phyloP scores from a whole-genome alignment of 1,139 yeast genomes.

The Candida gigantensis region DNA sequence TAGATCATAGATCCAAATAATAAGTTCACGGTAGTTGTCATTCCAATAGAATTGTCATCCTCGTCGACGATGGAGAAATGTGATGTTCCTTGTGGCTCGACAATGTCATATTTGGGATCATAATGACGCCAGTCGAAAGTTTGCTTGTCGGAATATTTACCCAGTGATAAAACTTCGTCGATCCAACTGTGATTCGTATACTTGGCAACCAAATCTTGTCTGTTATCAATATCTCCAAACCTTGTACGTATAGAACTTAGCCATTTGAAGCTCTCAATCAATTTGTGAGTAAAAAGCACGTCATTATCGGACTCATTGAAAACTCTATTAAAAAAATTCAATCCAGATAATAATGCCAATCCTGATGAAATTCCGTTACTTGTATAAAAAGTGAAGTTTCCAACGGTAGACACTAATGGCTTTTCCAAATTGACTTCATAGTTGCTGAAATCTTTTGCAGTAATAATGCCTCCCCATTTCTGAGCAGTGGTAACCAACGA shows the following conservation, averaged over 20 bases:
- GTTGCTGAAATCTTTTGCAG: constrained; percentile 59
- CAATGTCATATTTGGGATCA: constrained; percentile 72
- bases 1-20: constrained; percentile 80
- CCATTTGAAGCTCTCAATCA: constrained; percentile 92
- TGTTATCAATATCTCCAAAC: constrained; percentile 61
- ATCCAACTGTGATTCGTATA: constrained; percentile 56
- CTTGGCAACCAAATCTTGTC: constrained; percentile 27
- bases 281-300: constrained; percentile 58
- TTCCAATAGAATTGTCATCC: constrained; percentile 71
- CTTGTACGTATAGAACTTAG: constrained; percentile 81
- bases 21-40: constrained; percentile 90
- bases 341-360: constrained; percentile 73
- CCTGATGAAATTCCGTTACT: constrained; percentile 85
- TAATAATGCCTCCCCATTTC: constrained; percentile 61
- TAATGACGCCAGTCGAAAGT: constrained; percentile 76
- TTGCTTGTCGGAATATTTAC: constrained; percentile 47
- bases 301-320: constrained; percentile 18
- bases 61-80: constrained; percentile 78
- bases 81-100: constrained; percentile 85
- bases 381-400: constrained; percentile 58
- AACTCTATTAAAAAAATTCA: constrained; percentile 56
- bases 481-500: constrained; percentile 49
- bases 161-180: constrained; percentile 41
- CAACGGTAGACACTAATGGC: constrained; percentile 52
- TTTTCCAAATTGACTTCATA: constrained; percentile 58